Evolutionary conservation across 257 asterid genomes (phyloP), one percentile per base, ranked within the genome.

Genomic region (Linderniella brevidens): DNA sequence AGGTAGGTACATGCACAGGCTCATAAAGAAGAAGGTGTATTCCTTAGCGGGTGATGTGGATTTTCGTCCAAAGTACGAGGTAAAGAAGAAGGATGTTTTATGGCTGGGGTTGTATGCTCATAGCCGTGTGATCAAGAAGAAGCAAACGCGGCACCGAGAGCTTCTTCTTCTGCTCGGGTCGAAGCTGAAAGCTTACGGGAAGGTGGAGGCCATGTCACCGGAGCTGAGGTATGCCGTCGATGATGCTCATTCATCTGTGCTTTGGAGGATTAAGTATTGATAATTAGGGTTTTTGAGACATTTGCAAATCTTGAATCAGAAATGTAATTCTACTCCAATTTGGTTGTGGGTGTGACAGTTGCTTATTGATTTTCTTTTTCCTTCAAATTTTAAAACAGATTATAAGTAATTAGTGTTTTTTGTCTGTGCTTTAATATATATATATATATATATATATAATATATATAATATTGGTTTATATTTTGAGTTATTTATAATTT

Each of bases 101-200:
- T 82, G 87, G 88, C 93, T 87, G 0, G 95, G 97, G 4, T 58
- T 79, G 49, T 64, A 61, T 37, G 95, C 95, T 19, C 80, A 73
- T 46, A 41, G 50, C 18, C 77, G 71, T 40, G 92, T 73, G 41
- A 37, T 87, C 50, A 59, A 54, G 65, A 77, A 78, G 62, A 87
- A 87, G 54, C 79, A 83, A 38, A 66, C 88, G 0, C 62, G 72
- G 8, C 58, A 78, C 69, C 68, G 51, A 50, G 62, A 58, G 60
- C 52, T 87, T 59, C 53, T 83, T 53, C 44, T 39, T 49, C 15
- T 68, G 39, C 37, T 87, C 50, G 56, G 58, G 49, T 57, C 56
- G 7, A 63, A 64, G 68, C 61, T 83, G 70, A 72, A 52, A 58
- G 58, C 58, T 13, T 64, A 62, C 29, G 57, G 60, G 35, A 72